A percentile compares a stretch with the other conserved stretches of the same genome.
phyloP scores from a whole-genome alignment of 352 stramenopile species.

The Thraustochytrium sp. region DNA sequence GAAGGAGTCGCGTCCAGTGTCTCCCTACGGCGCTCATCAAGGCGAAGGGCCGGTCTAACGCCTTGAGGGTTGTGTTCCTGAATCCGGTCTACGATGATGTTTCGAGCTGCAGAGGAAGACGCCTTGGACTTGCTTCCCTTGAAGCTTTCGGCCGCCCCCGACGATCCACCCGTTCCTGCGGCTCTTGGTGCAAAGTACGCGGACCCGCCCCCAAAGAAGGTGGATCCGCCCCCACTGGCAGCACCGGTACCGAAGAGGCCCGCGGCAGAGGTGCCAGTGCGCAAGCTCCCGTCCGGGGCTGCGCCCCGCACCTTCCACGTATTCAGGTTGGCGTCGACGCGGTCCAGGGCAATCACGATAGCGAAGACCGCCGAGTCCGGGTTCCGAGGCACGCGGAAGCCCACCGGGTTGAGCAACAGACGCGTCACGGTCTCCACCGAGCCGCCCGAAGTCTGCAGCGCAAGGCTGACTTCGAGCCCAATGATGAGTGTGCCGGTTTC shows the following conservation, averaged over 20 bases:
- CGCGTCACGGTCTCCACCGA: not conserved
- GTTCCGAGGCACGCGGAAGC: not conserved
- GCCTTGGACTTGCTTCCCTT: not conserved
- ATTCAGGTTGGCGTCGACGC: not conserved
- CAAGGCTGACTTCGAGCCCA: constrained; percentile 3
- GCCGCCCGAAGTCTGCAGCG: not conserved
- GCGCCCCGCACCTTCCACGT: not conserved
- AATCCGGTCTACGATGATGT: not conserved
- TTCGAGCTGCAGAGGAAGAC: not conserved
- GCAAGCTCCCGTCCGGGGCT: not conserved
- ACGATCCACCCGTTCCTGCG: too few species aligned
- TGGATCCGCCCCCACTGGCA: too few species aligned
- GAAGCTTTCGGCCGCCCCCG: not conserved
- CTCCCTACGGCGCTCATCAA: too few species aligned
- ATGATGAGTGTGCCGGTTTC: constrained; percentile 19
- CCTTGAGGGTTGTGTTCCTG: not conserved
- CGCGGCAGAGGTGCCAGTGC: too few species aligned
- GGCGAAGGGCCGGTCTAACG: not conserved
- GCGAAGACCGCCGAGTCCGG: not conserved
- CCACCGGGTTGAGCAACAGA: not conserved
- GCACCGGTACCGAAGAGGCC: too few species aligned
- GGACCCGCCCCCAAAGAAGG: too few species aligned
- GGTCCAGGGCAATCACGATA: not conserved
- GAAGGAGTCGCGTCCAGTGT: too few species aligned
- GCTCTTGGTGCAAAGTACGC: too few species aligned